Base-by-base conservation (phyloP, 2,329 filamentous ascomycete genomes). In the Decorospora gaudefroyi region DNA sequence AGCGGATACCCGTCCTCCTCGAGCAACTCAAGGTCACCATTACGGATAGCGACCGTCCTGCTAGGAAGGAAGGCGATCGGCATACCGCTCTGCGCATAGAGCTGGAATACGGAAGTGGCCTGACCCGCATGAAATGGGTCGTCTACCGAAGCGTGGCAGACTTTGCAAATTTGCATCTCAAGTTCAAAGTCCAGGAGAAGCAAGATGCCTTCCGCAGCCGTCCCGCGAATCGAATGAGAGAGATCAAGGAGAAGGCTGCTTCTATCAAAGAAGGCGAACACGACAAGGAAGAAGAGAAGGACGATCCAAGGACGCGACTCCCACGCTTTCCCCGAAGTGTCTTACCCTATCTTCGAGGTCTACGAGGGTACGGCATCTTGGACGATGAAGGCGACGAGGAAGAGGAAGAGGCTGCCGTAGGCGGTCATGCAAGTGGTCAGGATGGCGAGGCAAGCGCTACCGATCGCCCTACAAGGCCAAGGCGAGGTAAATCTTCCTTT, bases 61-160 rank as follows among this genome's bases (percentile, higher is more conserved):
- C 42, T 3, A 59, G 51, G 25, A 65, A 62, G 28, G 64, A 67
- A 21, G 62, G 57, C 37, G 77, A 85, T 61, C 73, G 91, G 19
- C 93, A 97, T 70, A 84, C 88, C 62, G 80, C 93, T 6, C 96
- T 97, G 69, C 86, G 86, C 30, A 91, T 99, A 42, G 90, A 96
- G 59, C 77, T 99, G 11, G 93, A 99, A 67, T 99, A 99, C 67
- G 93, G 93, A 10, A 97, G 88, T 65, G 95, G 93, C 0, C 83
- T 93, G 42, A 96, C 92, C 41, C 82, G 93, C 44, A 97, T 99
- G 95, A 89, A 88, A 65, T 99, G 93, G 93, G 86, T 88, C 12
- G 88, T 99, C 46, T 85, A 90, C 61, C 82, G 93, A 40, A 91
- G 89, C 7, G 81, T 97, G 26, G 80, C 84, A 58, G 93, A 99